Percentiles rank a stretch among this genome's conserved stretches.
Evolutionary conservation across 306 rosid genomes (phyloP).

Genomic region (Citrullus mucosospermus): DNA sequence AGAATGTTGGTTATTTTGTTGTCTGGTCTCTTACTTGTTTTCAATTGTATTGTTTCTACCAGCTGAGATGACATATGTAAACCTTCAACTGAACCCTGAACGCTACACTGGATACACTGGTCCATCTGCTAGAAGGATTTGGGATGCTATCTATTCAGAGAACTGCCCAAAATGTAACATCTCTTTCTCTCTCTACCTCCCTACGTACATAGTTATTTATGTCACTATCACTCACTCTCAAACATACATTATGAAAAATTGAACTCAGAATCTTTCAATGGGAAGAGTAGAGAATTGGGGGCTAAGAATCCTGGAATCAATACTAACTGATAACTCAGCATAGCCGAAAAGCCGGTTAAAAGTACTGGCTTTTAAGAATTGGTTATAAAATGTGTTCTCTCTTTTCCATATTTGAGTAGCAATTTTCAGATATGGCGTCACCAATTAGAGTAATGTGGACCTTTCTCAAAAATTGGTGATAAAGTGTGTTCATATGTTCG

Average conservation of each 20-base stretch:
- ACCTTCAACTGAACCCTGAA: constrained; percentile 89
- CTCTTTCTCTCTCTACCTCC: not conserved
- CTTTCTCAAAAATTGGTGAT: not conserved
- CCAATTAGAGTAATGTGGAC: not conserved
- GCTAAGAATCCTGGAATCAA: not conserved
- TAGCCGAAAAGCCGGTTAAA: not conserved
- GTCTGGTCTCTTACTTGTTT: not conserved
- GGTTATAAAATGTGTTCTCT: not conserved
- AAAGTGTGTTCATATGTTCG: not conserved
- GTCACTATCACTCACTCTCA: not conserved
- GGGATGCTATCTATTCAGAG: constrained; percentile 88
- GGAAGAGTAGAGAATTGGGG: not conserved
- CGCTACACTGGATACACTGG: constrained; percentile 88
- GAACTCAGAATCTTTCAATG: not conserved
- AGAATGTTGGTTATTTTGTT: not conserved
- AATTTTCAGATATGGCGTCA: not conserved
- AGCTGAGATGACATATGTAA: constrained; percentile 92
- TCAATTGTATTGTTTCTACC: not conserved
- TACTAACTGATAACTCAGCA: not conserved
- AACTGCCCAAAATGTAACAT: constrained; percentile 92
- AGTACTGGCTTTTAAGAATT: not conserved
- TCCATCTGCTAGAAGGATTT: constrained; percentile 88
- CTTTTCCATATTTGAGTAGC: not conserved
- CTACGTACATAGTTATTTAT: no score
- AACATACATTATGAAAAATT: not conserved